phyloP scores from a whole-genome alignment of 768 basidiomycete genomes.

The Naganishia friedmannii region DNA sequence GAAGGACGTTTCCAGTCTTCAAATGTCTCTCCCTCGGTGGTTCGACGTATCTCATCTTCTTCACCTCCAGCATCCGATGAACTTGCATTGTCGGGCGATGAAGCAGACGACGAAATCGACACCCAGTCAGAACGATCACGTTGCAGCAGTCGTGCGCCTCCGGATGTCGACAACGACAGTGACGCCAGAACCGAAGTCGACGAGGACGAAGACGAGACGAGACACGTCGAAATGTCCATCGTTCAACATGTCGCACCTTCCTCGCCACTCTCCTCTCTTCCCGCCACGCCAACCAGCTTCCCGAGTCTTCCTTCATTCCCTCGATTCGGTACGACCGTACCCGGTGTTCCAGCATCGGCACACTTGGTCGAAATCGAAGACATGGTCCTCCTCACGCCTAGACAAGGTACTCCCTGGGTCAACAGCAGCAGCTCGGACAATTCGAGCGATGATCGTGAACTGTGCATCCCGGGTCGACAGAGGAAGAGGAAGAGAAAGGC shows the following conservation, averaged over 20 bases:
- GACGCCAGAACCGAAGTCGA: not conserved
- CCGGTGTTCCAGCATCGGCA: too few relatives aligned
- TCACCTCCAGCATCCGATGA: not conserved
- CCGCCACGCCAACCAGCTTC: not conserved
- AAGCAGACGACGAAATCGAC: conserved; percentile 17
- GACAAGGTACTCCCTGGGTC: not conserved
- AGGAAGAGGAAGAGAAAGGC: not conserved
- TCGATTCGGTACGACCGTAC: not conserved
- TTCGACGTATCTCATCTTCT: not conserved
- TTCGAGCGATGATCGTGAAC: not conserved
- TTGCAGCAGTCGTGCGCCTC: not conserved
- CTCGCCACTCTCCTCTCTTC: not conserved
- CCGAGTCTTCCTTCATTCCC: not conserved
- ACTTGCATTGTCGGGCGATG: not conserved
- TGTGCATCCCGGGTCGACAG: not conserved
- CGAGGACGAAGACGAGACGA: not conserved
- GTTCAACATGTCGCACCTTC: not conserved
- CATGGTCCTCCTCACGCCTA: not conserved
- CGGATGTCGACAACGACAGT: not conserved
- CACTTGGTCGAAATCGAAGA: conserved; percentile 2
- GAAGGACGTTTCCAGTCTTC: too few relatives aligned
- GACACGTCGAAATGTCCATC: conserved; percentile 1
- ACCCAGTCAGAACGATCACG: not conserved
- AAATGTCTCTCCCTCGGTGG: too few relatives aligned
- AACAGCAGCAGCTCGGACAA: conserved; percentile 1